phyloP scores from a whole-genome alignment of 768 basidiomycete genomes.

The Pleurotus salmoneostramineus region DNA sequence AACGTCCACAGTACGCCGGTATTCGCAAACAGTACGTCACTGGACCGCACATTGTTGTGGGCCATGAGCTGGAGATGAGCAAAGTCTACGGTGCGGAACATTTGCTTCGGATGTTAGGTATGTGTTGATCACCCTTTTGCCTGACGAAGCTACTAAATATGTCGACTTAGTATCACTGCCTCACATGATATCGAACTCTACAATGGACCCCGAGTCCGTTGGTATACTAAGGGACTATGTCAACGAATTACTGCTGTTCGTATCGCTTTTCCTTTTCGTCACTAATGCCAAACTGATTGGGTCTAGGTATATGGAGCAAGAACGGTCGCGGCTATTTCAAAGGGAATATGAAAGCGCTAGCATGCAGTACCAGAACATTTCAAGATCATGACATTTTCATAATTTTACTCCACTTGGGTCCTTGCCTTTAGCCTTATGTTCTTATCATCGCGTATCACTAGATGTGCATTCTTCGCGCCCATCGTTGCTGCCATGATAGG shows the following conservation, averaged over 20 bases:
- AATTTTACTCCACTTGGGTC: too few species aligned
- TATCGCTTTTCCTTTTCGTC: conserved; percentile 5
- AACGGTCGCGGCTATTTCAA: conserved; percentile 71
- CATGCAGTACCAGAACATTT: conserved; percentile 77
- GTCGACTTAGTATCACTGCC: conserved; percentile 78
- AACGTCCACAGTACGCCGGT: conserved; percentile 88
- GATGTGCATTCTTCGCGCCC: too few species aligned
- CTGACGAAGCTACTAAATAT: conserved; percentile 3
- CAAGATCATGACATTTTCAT: conserved; percentile 50
- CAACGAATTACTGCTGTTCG: conserved; percentile 79
- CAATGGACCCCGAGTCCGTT: conserved; percentile 88
- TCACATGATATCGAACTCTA: conserved; percentile 82
- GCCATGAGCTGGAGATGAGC: conserved; percentile 83
- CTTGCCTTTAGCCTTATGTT: too few species aligned
- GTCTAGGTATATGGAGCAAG: conserved; percentile 72
- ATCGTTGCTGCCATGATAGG: too few species aligned
- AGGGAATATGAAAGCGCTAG: conserved; percentile 76
- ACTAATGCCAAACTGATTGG: background rate
- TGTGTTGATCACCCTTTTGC: conserved; percentile 17
- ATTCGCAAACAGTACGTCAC: conserved; percentile 72
- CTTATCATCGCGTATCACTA: too few species aligned
- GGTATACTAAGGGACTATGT: conserved; percentile 83
- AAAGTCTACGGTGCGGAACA: conserved; percentile 94
- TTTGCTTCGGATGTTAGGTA: conserved; percentile 86
- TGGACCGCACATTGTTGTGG: conserved; percentile 62